Conservation (phyloP, 495 filamentous ascomycete genomes). For the Baudoinia panamericana region DNA sequence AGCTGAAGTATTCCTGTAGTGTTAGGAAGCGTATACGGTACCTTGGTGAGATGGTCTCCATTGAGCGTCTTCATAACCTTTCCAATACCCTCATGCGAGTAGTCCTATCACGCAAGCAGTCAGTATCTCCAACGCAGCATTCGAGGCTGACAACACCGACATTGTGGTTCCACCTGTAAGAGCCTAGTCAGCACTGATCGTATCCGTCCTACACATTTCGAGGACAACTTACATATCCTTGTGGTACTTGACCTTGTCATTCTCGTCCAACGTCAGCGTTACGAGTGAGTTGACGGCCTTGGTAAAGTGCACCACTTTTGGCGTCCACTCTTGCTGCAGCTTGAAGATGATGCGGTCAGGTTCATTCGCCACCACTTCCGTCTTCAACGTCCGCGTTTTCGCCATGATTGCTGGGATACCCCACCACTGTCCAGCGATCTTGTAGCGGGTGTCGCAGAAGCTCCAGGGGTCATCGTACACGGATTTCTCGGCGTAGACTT, state of each 20-base stretch:
- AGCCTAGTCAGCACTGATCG: too few relatives aligned
- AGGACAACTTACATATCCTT: slow-evolving; percentile 31
- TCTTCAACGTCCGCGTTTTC: slow-evolving; percentile 30
- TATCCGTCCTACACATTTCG: too few relatives aligned
- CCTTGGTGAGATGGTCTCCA: slow-evolving; percentile 34
- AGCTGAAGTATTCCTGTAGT: not conserved
- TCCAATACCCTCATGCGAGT: slow-evolving; percentile 37
- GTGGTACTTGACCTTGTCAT: slow-evolving; percentile 37
- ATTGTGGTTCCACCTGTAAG: slow-evolving; percentile 33
- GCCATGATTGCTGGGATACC: slow-evolving; percentile 36
- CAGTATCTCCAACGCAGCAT: too few relatives aligned
- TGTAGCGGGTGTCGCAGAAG: slow-evolving; percentile 38
- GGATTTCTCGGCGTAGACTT: slow-evolving; percentile 34
- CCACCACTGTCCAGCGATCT: slow-evolving; percentile 40
- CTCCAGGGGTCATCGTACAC: slow-evolving; percentile 40
- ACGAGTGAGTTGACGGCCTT: slow-evolving; percentile 34
- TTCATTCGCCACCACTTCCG: slow-evolving; percentile 30
- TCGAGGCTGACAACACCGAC: not conserved
- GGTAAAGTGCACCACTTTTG: slow-evolving; percentile 24
- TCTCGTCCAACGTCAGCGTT: slow-evolving; percentile 30
- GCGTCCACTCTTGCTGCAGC: slow-evolving; percentile 36
- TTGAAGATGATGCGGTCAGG: slow-evolving; percentile 33
- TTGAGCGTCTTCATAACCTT: slow-evolving; percentile 38
- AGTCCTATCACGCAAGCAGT: slow-evolving; percentile 29
- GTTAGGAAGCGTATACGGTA: not conserved